Evolutionary conservation across 495 filamentous ascomycete genomes (phyloP).

Genomic region (Endocarpon pusillum): DNA sequence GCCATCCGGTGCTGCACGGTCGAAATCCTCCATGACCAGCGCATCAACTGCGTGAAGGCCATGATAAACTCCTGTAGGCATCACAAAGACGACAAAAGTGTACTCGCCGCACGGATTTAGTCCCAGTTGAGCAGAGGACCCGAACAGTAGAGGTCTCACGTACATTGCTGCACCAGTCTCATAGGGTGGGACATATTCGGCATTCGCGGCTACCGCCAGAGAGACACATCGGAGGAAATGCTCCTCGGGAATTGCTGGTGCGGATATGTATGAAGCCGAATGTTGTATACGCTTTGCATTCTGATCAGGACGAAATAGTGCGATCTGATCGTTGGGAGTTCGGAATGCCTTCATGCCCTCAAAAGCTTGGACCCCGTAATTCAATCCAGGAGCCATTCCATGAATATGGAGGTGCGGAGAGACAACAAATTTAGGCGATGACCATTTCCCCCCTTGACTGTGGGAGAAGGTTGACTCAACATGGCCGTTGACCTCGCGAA

Average conservation of each 20-base stretch:
- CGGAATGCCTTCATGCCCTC: slow-evolving; percentile 90
- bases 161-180: slow-evolving; percentile 78
- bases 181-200: slow-evolving; percentile 73
- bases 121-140: slow-evolving; percentile 62
- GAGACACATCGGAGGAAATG: slow-evolving; percentile 59
- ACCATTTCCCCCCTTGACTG: slow-evolving; percentile 47
- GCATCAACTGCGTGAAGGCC: slow-evolving; percentile 66
- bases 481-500: slow-evolving; percentile 49
- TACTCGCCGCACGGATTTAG: slow-evolving; percentile 76
- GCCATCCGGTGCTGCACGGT: slow-evolving; percentile 56
- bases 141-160: slow-evolving; percentile 73
- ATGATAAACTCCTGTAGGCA: slow-evolving; percentile 82
- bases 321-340: slow-evolving; percentile 41
- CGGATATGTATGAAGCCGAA: slow-evolving; percentile 59
- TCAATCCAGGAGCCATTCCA: slow-evolving; percentile 77
- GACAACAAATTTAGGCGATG: slow-evolving; percentile 48
- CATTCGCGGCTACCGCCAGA: slow-evolving; percentile 67
- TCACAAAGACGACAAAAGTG: slow-evolving; percentile 66
- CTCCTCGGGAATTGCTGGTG: slow-evolving; percentile 55
- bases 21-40: slow-evolving; percentile 61
- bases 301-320: slow-evolving; percentile 62
- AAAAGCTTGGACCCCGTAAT: slow-evolving; percentile 90
- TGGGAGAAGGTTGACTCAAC: slow-evolving; percentile 57
- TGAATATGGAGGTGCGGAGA: slow-evolving; percentile 71
- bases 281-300: slow-evolving; percentile 72